Conservation (phyloP, 768 basidiomycete species). For the Gloeostereum incarnatum region DNA sequence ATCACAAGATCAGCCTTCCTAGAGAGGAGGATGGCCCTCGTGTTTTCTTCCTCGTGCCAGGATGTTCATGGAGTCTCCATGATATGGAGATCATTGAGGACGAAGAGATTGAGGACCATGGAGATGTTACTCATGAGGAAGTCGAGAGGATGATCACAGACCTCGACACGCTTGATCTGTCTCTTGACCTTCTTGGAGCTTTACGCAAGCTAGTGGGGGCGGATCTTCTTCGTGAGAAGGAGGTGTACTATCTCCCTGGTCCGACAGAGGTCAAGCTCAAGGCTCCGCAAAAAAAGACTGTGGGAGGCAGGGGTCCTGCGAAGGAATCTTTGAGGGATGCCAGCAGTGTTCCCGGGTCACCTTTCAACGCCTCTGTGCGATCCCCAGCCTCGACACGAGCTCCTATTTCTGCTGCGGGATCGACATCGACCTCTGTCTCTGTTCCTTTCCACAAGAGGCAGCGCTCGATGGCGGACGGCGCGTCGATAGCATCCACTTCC, state of each 20-base stretch:
- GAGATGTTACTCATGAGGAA: constrained; percentile 44
- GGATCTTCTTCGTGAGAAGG: constrained; percentile 54
- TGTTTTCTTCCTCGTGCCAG: constrained; percentile 59
- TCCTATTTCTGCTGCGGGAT: constrained; percentile 14
- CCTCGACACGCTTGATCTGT: constrained; percentile 42
- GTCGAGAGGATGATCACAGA: constrained; percentile 33
- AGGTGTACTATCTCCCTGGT: constrained; percentile 53
- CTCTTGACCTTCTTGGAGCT: constrained; percentile 42
- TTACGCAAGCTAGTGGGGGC: constrained; percentile 56
- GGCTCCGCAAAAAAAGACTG: background rate
- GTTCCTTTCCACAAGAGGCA: no score
- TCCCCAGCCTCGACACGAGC: constrained; percentile 15
- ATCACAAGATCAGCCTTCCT: constrained; percentile 58
- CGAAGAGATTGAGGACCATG: constrained; percentile 53
- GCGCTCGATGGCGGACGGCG: no score
- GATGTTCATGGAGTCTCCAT: constrained; percentile 55
- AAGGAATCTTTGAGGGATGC: background rate
- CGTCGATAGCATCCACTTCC: no score
- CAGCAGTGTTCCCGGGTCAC: background rate
- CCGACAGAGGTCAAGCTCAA: constrained; percentile 26
- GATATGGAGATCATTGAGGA: constrained; percentile 48
- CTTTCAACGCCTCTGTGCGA: constrained; percentile 6
- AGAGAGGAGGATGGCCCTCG: constrained; percentile 41
- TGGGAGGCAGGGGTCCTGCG: background rate
- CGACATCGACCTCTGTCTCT: constrained; percentile 11